Evolutionary conservation across 495 filamentous ascomycete genomes (phyloP), one percentile per base, ranked within the genome.

Genomic region (Corynascus novoguineensis): DNA sequence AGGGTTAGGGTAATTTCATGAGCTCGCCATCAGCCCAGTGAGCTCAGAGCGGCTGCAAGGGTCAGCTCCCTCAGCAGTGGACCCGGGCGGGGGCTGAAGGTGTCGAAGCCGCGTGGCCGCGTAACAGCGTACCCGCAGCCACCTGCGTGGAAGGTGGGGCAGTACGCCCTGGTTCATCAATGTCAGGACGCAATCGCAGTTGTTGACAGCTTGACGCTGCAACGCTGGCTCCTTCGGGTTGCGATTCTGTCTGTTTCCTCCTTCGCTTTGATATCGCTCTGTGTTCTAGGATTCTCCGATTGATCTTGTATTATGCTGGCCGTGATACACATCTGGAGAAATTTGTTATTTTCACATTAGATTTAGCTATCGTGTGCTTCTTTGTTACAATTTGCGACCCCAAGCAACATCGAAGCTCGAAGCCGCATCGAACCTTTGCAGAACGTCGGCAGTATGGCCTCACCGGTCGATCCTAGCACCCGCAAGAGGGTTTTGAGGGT

Each of bases 401-500:
- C n/a, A n/a, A 40, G 25, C 25, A 6, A 28, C 35, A 31, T 35
- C 52, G 35, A 50, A 4, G 14, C 44, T n/a, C 45, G 25, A 38
- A 45, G 11, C 59, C 47, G 62, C 61, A 14, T 14, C 58, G 55
- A 31, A 40, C 29, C 17, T n/a, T 12, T 5, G 3, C 3, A 3
- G 34, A 37, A n/a, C 14, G 17, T 15, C 37, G 37, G 12, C 35
- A n/a, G n/a, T n/a, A 78, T 79, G 76, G 67, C 75, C 31, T 40
- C 57, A 25, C 59, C 68, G 11, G 75, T 81, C 22, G 75, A 79
- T 47, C 64, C 75, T 22, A 64, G 69, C 31, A 75, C 74, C 68
- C 82, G 90, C 57, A 97, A 89, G 75, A 85, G 81, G 68, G 89
- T 97, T 50, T 76, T 99, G 46, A 85, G 81, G 64, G 89, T 97